Evolutionary conservation across 306 rosid species (phyloP), one percentile per base, ranked within the genome.

Genomic region (Quillaja saponaria): DNA sequence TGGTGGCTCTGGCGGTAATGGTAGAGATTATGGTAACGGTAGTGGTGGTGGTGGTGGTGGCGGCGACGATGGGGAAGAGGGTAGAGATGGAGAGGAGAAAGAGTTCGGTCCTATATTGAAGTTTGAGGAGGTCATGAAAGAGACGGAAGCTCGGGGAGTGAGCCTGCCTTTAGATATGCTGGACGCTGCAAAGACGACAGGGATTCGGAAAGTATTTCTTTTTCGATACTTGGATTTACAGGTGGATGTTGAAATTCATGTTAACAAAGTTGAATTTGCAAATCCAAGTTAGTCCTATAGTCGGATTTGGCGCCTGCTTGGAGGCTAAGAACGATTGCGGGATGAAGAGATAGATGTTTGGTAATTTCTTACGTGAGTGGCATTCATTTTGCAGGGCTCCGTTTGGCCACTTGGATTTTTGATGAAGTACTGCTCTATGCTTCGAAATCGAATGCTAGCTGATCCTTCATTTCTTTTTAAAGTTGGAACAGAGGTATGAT

Each of bases 381-480:
- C 64, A 61, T 42, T 10, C 34, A 71, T 15, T 31, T 71, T 79
- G 49, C 87, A 90, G 97, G 87, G 90, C 14, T 79, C 94, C 9
- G 69, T 41, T 50, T 78, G 94, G 95, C 88, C 79, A 8, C 39
- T 87, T 39, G 74, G 87, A 10, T 85, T 87, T 69, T 71, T 90
- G 67, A 90, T 81, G 82, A 82, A 80, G 63, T 67, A 78, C 59
- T 87, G 96, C 61, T 58, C 91, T 35, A 85, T 90, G 87, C 66
- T 90, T 65, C 86, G 97, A 28, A 82, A 87, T 34, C 78, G 96
- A 74, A 90, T 90, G 97, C 72, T 90, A 28, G 96, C 94, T 8
- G 90, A 90, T 76, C 97, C 96, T 75, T 87, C 96, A 38, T 90
- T 90, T 74, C 88, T 90, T 37, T 90, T 90, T 56, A 90, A 87